Evolutionary conservation across 805 yeast genomes (phyloP).

Genomic region (Ogataea glucozyma): DNA sequence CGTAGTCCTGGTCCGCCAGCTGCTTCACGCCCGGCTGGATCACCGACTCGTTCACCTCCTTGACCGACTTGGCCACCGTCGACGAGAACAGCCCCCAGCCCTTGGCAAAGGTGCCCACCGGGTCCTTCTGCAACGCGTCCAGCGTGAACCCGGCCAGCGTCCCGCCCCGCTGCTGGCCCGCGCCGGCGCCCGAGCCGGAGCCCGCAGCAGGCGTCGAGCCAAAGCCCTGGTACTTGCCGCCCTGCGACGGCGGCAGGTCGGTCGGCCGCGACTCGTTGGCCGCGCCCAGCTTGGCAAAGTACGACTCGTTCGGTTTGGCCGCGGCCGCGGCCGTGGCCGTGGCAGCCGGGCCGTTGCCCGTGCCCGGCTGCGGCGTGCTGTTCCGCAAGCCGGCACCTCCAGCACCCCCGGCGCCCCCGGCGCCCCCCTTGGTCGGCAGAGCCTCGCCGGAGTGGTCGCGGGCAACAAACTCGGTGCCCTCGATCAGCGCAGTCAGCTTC

Average conservation of each 20-base stretch:
- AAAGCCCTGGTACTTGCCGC: constrained; percentile 90
- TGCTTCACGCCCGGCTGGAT: constrained; percentile 90
- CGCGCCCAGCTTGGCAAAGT: constrained; percentile 78
- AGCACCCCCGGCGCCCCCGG: constrained; percentile 1
- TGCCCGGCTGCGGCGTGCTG: background rate
- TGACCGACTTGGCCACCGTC: constrained; percentile 80
- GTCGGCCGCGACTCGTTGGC: constrained; percentile 73
- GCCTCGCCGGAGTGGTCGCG: constrained; percentile 56
- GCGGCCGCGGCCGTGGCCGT: constrained; percentile 25
- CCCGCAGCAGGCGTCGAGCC: constrained; percentile 77
- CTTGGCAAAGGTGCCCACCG: constrained; percentile 83
- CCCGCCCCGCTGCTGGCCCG: constrained; percentile 32
- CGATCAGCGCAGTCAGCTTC: constrained; percentile 70
- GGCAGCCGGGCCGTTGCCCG: constrained; percentile 12
- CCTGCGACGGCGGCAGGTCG: constrained; percentile 85
- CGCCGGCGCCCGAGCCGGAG: constrained; percentile 1
- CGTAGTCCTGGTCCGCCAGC: constrained; percentile 74
- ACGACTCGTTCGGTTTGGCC: constrained; percentile 71
- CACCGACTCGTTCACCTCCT: constrained; percentile 82
- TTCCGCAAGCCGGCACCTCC: too few relatives aligned
- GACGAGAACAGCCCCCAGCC: constrained; percentile 94
- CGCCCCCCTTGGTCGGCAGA: constrained; percentile 37
- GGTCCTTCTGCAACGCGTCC: constrained; percentile 76
- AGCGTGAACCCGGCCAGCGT: constrained; percentile 58
- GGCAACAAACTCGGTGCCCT: constrained; percentile 68